These are phyloP conservation scores for Fraxinus quadrangulata DNA, from an alignment of 257 asterid species.

Conservation along the genomic window DNA sequence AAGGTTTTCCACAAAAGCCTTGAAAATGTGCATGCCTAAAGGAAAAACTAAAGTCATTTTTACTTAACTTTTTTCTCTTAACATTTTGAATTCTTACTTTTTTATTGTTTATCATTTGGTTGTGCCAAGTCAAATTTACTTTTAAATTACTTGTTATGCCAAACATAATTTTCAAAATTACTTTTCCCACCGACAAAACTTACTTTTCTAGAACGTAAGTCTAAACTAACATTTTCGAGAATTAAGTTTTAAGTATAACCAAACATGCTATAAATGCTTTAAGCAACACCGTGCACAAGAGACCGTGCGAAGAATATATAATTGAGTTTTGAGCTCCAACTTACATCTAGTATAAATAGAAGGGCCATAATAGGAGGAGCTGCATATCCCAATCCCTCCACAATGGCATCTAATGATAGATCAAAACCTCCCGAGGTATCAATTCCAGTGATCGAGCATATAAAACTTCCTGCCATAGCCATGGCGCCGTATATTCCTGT, in stretches of 20 bases:
- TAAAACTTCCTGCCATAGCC: conserved; percentile 92
- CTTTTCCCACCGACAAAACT: not conserved
- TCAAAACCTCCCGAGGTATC: conserved; percentile 87
- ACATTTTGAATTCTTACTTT: no score
- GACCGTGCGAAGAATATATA: not conserved
- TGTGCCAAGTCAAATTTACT: no score
- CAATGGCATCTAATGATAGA: conserved; percentile 73
- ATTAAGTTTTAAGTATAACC: no score
- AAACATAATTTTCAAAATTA: not conserved
- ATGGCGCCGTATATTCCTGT: conserved; percentile 89
- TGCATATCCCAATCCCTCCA: conserved; percentile 91
- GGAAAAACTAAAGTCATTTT: no score
- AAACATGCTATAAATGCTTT: not conserved
- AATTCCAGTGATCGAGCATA: conserved; percentile 84
- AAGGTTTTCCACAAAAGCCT: no score
- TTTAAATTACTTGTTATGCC: not conserved
- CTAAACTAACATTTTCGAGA: no score
- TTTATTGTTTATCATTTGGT: no score
- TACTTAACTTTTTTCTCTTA: no score
- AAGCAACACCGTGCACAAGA: not conserved
- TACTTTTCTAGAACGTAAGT: no score
- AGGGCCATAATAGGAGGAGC: conserved; percentile 97
- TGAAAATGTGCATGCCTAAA: no score
- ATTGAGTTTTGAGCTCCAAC: conserved; percentile 6
- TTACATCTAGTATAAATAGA: conserved; percentile 86